These are phyloP conservation scores for Cystobasidium slooffiae DNA, from an alignment of 1,284 basidiomycete species.

Conservation along the genomic window DNA sequence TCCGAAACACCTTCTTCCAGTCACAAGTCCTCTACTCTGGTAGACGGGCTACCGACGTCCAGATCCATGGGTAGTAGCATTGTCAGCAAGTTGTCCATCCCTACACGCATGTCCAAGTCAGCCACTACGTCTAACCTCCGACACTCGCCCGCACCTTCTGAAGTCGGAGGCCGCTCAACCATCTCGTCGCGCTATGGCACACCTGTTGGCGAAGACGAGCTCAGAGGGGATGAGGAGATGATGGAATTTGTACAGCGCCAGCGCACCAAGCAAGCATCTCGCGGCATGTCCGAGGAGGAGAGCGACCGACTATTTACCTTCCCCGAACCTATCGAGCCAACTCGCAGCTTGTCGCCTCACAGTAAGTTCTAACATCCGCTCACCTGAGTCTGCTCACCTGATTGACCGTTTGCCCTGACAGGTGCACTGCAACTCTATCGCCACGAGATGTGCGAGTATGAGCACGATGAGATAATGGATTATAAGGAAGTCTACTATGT, in stretches of 20 bases:
- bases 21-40: constrained; percentile 4
- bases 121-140: constrained; percentile 45
- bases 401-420: constrained; percentile 57
- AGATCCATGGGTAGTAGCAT: constrained; percentile 47
- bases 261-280: constrained; percentile 82
- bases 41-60: constrained; percentile 43
- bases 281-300: constrained; percentile 77
- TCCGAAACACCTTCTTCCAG: constrained; percentile 10
- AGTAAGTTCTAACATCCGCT: constrained; percentile 62
- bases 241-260: constrained; percentile 87
- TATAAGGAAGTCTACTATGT: constrained; percentile 83
- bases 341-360: constrained; percentile 69
- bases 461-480: constrained; percentile 88
- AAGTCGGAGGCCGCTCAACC: constrained; percentile 44
- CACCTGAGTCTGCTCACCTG: constrained; percentile 59
- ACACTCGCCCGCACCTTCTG: constrained; percentile 40
- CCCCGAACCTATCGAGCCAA: constrained; percentile 82
- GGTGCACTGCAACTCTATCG: constrained; percentile 58
- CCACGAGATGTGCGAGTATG: constrained; percentile 64
- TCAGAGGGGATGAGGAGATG: constrained; percentile 95
- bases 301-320: constrained; percentile 88
- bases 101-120: constrained; percentile 51
- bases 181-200: constrained; percentile 48
- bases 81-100: constrained; percentile 49
- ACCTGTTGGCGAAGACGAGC: constrained; percentile 73